Percentiles rank a stretch among this genome's conserved stretches.
These are phyloP conservation scores for Sungouiella blattae DNA, from an alignment of 805 yeast species.

Conservation along the genomic window DNA sequence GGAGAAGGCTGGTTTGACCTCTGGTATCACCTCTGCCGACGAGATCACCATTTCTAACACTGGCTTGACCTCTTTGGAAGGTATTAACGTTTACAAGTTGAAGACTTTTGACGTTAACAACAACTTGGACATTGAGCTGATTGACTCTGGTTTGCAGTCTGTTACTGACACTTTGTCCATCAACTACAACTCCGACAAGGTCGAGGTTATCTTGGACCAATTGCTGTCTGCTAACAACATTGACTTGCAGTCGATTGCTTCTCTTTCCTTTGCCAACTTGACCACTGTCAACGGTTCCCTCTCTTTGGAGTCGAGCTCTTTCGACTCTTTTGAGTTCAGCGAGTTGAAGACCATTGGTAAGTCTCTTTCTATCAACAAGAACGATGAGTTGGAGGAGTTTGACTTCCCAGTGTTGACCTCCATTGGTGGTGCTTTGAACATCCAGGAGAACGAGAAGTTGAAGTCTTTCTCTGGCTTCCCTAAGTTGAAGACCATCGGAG, in stretches of 20 bases:
- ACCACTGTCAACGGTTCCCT: conserved; percentile 74
- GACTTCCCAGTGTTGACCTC: conserved; percentile 66
- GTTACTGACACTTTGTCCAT: conserved; percentile 75
- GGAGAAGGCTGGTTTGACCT: conserved; percentile 57
- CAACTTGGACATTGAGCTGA: conserved; percentile 72
- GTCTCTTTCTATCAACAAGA: conserved; percentile 70
- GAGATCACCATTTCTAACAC: conserved; percentile 72
- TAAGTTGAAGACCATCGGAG: conserved; percentile 69
- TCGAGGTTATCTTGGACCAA: conserved; percentile 63
- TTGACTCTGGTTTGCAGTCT: conserved; percentile 67
- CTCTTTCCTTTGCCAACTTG: conserved; percentile 68
- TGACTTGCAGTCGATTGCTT: conserved; percentile 74
- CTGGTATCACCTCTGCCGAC: conserved; percentile 71
- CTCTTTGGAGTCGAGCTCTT: conserved; percentile 71
- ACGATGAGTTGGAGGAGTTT: conserved; percentile 65
- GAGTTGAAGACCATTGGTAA: conserved; percentile 68
- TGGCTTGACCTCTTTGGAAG: conserved; percentile 61
- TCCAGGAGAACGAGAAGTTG: conserved; percentile 81
- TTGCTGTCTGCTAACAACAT: conserved; percentile 86
- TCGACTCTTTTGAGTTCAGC: conserved; percentile 54
- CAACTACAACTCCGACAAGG: conserved; percentile 80
- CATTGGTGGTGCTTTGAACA: conserved; percentile 90
- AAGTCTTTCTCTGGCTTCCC: conserved; percentile 68
- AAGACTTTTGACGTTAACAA: conserved; percentile 78
- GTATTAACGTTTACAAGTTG: conserved; percentile 51